Evolutionary conservation across 129 eudicot genomes (phyloP).

Genomic region (Rutidosis leptorrhynchoides): DNA sequence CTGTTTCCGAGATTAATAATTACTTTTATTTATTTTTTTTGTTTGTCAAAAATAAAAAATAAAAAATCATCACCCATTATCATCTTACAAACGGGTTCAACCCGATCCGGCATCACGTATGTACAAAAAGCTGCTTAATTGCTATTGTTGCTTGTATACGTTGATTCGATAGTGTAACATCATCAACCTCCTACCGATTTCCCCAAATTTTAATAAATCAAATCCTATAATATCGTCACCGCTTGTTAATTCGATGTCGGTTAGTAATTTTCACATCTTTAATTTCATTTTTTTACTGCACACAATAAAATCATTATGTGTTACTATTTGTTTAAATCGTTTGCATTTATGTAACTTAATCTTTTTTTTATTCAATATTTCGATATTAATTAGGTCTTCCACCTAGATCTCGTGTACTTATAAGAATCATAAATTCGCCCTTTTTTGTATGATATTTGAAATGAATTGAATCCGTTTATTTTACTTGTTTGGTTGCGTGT

Average conservation of each 20-base stretch:
- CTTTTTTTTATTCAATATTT: background rate
- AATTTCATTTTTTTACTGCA: background rate
- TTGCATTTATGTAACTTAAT: conserved; percentile 1
- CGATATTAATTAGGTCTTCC: conserved; percentile 6
- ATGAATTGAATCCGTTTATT: background rate
- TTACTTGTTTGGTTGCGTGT: background rate
- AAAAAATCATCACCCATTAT: background rate
- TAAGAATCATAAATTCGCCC: background rate
- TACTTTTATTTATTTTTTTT: too few relatives aligned
- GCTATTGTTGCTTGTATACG: background rate
- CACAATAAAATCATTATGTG: background rate
- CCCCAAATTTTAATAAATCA: background rate
- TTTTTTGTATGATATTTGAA: background rate
- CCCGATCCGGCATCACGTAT: conserved; percentile 9
- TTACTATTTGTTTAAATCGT: conserved; percentile 4
- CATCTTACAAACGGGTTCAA: background rate
- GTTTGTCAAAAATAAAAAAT: too few relatives aligned
- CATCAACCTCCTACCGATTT: conserved; percentile 14
- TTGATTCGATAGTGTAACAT: background rate
- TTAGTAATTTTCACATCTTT: conserved; percentile 16
- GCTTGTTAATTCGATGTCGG: conserved; percentile 25
- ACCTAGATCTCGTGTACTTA: conserved; percentile 6
- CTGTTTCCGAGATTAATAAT: too few relatives aligned
- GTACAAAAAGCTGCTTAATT: conserved; percentile 12
- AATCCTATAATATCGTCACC: background rate